Evolutionary conservation across 2,329 filamentous ascomycete species (phyloP), one percentile per base, ranked within the genome.

Genomic region (Cladosporium sp.): DNA sequence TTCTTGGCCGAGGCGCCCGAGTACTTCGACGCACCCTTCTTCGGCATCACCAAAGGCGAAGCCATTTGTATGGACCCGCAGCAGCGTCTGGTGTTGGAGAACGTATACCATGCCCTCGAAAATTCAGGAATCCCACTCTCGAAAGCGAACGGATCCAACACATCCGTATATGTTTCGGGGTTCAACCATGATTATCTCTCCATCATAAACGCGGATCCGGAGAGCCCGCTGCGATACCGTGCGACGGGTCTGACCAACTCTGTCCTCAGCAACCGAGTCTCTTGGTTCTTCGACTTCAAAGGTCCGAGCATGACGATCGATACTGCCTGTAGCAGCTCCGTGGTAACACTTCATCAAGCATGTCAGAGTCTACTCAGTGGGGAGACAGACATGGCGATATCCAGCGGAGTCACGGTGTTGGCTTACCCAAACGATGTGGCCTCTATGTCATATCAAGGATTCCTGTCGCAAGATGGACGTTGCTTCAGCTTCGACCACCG

Each of bases 391-490:
- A 67, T 67, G 21, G 68, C 67, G 1, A 54, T 59, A 13, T 65
- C 51, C 28, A 56, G 46, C 8, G 59, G 59, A 25, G 63, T 65
- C 26, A 65, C 61, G 8, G 61, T 64, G 30, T 25, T 64, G 25
- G 49, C 48, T n/a, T 64, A 64, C 36, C 61, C 61, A 1, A 46
- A 46, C 51, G 61, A 64, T 30, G 23, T 64, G n/a, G 43, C 48
- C 25, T 56, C 49, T 13, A 69, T 68, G 51, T 59, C 70, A 10
- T 65, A 70, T 21, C 49, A 53, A 32, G 49, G 49, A 18, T 74
- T 76, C 71, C 65, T 78, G 7, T 76, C 74, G 6, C 73, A 75
- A 1, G 70, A 70, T 21, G 76, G 77, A 4, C 58, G 67, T 34
- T 69, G 63, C 51, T 67, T 64, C 21, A 76, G 74, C 5, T 79